phyloP scores from a whole-genome alignment of 2,329 filamentous ascomycete genomes.

The Scolecobasidium constrictum region DNA sequence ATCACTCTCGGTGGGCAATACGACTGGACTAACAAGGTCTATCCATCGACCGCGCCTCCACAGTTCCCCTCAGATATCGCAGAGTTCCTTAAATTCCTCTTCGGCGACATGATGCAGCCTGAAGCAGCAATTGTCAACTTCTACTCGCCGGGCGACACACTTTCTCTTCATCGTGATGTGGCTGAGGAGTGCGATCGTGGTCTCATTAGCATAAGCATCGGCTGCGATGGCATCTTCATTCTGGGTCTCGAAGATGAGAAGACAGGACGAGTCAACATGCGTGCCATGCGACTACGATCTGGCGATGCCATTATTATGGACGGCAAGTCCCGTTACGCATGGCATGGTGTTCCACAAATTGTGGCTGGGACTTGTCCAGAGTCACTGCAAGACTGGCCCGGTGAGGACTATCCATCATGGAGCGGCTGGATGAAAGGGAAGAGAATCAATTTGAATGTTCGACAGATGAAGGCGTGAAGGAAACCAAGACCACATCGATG shows the following conservation, averaged over 20 bases:
- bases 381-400: constrained; percentile 67
- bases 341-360: constrained; percentile 91
- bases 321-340: constrained; percentile 70
- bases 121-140: constrained; percentile 92
- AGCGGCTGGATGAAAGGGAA: constrained; percentile 81
- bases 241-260: constrained; percentile 46
- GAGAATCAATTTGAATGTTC: constrained; percentile 82
- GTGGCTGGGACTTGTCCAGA: constrained; percentile 66
- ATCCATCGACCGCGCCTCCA: constrained; percentile 58
- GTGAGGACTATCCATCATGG: constrained; percentile 53
- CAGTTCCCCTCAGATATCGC: constrained; percentile 66
- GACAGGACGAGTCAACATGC: constrained; percentile 24
- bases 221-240: constrained; percentile 84
- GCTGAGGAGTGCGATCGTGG: constrained; percentile 73
- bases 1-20: constrained; percentile 92
- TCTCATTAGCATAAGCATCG: constrained; percentile 75
- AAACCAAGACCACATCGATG: too few relatives aligned
- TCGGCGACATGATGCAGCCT: constrained; percentile 67
- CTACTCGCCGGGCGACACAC: constrained; percentile 80
- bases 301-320: constrained; percentile 91
- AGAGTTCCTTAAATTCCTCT: constrained; percentile 55
- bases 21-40: constrained; percentile 83
- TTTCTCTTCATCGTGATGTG: constrained; percentile 89
- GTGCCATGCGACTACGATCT: constrained; percentile 58
- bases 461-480: constrained; percentile 69